Percentiles rank a stretch among this genome's conserved stretches.
These are phyloP conservation scores for Spathaspora sp. DNA, from an alignment of 805 yeast genomes.

Conservation along the genomic window DNA sequence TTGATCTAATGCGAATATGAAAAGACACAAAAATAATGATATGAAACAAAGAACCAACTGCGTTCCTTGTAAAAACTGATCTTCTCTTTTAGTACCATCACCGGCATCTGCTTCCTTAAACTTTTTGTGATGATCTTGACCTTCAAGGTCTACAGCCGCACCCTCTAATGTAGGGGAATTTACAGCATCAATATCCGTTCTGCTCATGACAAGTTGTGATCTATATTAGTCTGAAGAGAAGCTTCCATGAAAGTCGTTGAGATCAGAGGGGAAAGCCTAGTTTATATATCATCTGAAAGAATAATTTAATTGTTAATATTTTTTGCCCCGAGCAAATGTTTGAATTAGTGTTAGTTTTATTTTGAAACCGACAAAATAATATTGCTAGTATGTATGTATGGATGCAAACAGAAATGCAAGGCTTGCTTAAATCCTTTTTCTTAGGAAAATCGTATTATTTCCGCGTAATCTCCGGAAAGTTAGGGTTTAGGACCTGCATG, in stretches of 20 bases:
- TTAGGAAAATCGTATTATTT: background rate
- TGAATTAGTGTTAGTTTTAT: no score
- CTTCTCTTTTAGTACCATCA: conserved; percentile 37
- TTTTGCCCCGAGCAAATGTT: no score
- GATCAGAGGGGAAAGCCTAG: background rate
- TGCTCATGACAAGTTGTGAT: background rate
- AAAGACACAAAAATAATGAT: conserved; percentile 27
- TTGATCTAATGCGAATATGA: conserved; percentile 36
- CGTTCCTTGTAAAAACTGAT: conserved; percentile 30
- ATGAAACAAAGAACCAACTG: conserved; percentile 21
- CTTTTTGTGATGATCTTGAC: conserved; percentile 1
- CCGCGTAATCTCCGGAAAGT: background rate
- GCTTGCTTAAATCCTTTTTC: background rate
- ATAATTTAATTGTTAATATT: no score
- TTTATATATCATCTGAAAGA: background rate
- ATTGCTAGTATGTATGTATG: background rate
- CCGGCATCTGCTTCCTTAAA: conserved; percentile 28
- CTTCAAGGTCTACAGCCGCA: background rate
- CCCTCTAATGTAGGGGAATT: background rate
- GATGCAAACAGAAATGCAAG: background rate
- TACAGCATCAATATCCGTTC: background rate
- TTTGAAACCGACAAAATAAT: no score
- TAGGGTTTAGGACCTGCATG: no score
- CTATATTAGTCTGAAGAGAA: no score
- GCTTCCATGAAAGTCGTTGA: background rate